Conservation (phyloP, 1,284 basidiomycete genomes). For the Heimioporus punctisporus region DNA sequence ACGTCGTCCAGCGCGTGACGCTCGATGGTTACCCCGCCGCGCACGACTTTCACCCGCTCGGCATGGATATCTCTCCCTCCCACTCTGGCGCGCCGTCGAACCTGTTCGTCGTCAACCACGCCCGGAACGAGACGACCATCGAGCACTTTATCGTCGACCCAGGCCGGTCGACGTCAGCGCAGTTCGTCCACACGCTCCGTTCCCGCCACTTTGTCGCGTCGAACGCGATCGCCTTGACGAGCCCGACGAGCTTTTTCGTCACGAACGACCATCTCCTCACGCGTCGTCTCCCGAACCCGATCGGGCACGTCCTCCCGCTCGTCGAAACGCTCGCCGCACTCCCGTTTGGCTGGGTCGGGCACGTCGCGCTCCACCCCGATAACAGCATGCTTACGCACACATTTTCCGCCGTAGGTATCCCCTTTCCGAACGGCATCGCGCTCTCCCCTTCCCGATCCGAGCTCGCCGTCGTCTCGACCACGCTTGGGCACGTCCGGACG, state of each 20-base stretch:
- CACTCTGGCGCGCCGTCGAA: constrained; percentile 46
- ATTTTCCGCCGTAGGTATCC: constrained; percentile 46
- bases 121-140: constrained; percentile 53
- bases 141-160: constrained; percentile 65
- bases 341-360: constrained; percentile 59
- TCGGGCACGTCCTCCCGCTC: constrained; percentile 53
- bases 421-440: constrained; percentile 72
- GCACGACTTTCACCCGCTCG: constrained; percentile 62
- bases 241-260: constrained; percentile 63
- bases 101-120: constrained; percentile 69
- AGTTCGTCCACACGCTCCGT: constrained; percentile 57
- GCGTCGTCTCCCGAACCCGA: constrained; percentile 49
- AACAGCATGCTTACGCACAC: constrained; percentile 30
- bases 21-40: constrained; percentile 45
- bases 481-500: constrained; percentile 46
- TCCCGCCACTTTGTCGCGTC: constrained; percentile 60
- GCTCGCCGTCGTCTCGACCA: constrained; percentile 59
- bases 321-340: constrained; percentile 58
- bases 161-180: constrained; percentile 40
- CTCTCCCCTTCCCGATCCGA: constrained; percentile 44
- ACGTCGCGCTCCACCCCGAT: constrained; percentile 42
- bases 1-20: constrained; percentile 24
- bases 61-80: constrained; percentile 53
- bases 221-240: constrained; percentile 65
- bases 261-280: constrained; percentile 74